These are phyloP conservation scores for Aspergillus nidulans DNA, from an alignment of 495 filamentous ascomycete genomes.

Conservation along the genomic window DNA sequence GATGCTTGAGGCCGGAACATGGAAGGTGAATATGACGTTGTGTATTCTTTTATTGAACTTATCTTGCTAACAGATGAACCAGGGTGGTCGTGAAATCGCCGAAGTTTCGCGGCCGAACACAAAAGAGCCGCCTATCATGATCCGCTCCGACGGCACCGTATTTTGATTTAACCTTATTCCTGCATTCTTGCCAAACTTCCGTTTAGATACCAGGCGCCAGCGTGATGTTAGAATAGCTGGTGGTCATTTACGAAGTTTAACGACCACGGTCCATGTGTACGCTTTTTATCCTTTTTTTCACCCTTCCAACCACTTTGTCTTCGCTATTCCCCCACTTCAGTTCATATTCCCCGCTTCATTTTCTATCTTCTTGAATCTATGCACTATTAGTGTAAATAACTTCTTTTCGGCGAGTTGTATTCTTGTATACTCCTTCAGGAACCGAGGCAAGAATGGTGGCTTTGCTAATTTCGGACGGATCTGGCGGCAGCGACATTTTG, in stretches of 20 bases:
- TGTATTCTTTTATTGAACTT: not conserved
- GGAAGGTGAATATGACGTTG: constrained; percentile 61
- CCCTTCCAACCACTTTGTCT: constrained; percentile 1
- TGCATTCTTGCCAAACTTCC: constrained; percentile 16
- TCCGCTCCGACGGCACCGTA: constrained; percentile 92
- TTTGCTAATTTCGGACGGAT: not conserved
- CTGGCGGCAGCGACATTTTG: not conserved
- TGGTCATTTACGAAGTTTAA: constrained; percentile 36
- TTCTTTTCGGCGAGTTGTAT: not conserved
- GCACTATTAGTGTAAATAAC: constrained; percentile 1
- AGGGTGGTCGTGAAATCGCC: constrained; percentile 95
- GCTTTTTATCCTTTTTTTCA: constrained; percentile 11
- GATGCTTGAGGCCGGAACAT: constrained; percentile 67
- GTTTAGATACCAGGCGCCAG: constrained; percentile 34
- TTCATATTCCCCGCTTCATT: constrained; percentile 1
- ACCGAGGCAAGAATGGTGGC: constrained; percentile 2
- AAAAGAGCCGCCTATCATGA: constrained; percentile 94
- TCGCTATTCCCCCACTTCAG: not conserved
- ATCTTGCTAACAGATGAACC: constrained; percentile 24
- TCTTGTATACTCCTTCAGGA: not conserved
- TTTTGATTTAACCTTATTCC: constrained; percentile 53
- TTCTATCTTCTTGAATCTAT: not conserved
- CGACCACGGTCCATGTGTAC: constrained; percentile 26
- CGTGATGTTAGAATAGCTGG: constrained; percentile 17
- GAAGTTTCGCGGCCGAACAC: constrained; percentile 95